Evolutionary conservation across 2,329 filamentous ascomycete species (phyloP), one percentile per base, ranked within the genome.

Genomic region (Claviceps pazoutovae): DNA sequence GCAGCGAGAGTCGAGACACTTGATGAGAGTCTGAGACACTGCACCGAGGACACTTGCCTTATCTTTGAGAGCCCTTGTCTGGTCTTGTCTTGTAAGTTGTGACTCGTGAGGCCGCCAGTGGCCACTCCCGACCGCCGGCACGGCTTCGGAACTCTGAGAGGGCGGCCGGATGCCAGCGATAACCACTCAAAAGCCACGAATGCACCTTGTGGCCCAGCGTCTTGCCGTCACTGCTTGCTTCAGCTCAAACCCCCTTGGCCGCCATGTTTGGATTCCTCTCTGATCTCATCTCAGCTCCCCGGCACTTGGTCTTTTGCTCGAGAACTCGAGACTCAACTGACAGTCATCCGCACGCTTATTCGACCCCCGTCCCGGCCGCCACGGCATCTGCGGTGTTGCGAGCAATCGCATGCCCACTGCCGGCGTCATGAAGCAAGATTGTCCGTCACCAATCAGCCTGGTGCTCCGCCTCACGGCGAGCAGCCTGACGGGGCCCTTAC

Each of bases 151-250:
- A 38, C 23, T 50, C 49, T 38, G 14, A 13, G 19, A 36, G 45
- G 34, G 42, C 11, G 5, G 26, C 39, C 14, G 21, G 5, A 14
- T 39, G 16, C n/a, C n/a, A 19, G 23, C 14, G 46, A 26, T 50
- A 56, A 58, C 63, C 63, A 65, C 59, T 65, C 60, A 55, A 58
- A 64, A 60, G 58, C 60, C 61, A 54, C 58, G 56, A 56, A 60
- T 48, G 39, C 51, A 55, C 62, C 60, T 57, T 64, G 61, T 65
- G 63, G 58, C 46, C 56, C 54, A 49, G 55, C 47, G 54, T 51
- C 51, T 55, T 50, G 52, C 58, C 59, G 50, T 56, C 55, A 56
- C 51, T 56, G 55, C 41, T 49, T 48, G 48, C 34, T 37, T 47
- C 36, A 26, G 6, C 37, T 45, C 42, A 19, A 13, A 50, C 34